phyloP scores from a whole-genome alignment of 75 land plant species.

The Pseudotsuga menziesii region DNA sequence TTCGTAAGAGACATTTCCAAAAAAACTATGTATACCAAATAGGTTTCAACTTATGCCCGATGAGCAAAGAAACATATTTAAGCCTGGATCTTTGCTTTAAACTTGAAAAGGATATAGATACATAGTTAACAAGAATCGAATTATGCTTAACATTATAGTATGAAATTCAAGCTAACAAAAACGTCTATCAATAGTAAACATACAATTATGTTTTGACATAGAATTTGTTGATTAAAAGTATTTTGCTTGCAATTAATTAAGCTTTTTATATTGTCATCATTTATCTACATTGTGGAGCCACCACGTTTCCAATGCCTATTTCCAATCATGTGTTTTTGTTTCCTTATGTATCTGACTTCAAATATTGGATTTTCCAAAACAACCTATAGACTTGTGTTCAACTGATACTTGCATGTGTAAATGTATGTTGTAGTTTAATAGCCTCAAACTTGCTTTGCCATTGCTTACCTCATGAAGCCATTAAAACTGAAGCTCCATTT shows the following conservation, averaged over 20 bases:
- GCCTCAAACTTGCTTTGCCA: background rate
- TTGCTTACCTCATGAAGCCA: slow-evolving; percentile 34
- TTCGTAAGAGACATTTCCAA: too few relatives aligned
- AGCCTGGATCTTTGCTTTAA: background rate
- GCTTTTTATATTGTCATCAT: too few relatives aligned
- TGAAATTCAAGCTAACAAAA: background rate
- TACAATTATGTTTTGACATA: too few relatives aligned
- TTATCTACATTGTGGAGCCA: background rate
- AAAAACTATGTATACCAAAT: too few relatives aligned
- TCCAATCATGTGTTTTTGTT: background rate
- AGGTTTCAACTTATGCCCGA: too few relatives aligned
- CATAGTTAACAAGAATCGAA: background rate
- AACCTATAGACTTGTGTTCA: too few relatives aligned
- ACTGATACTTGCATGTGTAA: too few relatives aligned
- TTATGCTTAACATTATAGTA: background rate
- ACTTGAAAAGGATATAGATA: background rate
- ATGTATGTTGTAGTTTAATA: background rate
- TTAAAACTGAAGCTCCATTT: slow-evolving; percentile 26
- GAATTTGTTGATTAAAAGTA: too few relatives aligned
- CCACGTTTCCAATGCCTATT: background rate
- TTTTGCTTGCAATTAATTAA: too few relatives aligned
- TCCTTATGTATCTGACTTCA: background rate
- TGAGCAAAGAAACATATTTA: too few relatives aligned
- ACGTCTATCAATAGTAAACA: too few relatives aligned
- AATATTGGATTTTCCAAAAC: too few relatives aligned